Percentiles rank a stretch among this genome's conserved stretches.
Evolutionary conservation across 192 early-diverging fungal species (phyloP).

Genomic region (Rhizophagus sp.): DNA sequence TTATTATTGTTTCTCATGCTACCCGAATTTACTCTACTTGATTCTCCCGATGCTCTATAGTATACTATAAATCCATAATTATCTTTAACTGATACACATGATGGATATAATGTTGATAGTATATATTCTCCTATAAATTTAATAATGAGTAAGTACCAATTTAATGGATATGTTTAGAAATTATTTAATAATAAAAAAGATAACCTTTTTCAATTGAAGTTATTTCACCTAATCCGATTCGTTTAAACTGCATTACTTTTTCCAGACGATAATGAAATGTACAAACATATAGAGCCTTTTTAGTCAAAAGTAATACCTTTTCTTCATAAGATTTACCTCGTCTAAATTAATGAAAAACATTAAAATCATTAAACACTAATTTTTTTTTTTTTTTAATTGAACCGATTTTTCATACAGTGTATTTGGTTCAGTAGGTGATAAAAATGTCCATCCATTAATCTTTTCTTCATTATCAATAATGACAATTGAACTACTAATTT

Average conservation of each 20-base stretch:
- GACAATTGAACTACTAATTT: conserved; percentile 60
- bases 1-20: conserved; percentile 47
- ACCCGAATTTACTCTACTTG: conserved; percentile 51
- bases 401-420: conserved; percentile 35
- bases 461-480: conserved; percentile 62
- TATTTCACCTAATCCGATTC: conserved; percentile 60
- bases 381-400: too few species aligned
- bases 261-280: conserved; percentile 68
- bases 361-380: too few species aligned
- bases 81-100: conserved; percentile 40
- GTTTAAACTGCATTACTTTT: conserved; percentile 64
- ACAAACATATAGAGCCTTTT: conserved; percentile 68
- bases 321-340: conserved; percentile 53
- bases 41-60: conserved; percentile 50
- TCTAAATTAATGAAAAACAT: neutral
- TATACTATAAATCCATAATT: conserved; percentile 55
- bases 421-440: conserved; percentile 55
- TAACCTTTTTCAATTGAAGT: conserved; percentile 56
- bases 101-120: conserved; percentile 37
- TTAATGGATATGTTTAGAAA: neutral
- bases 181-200: conserved; percentile 21
- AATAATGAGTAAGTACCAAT: neutral
- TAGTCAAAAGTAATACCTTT: conserved; percentile 65
- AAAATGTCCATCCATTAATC: conserved; percentile 64
- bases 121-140: conserved; percentile 42